Percentiles rank a stretch among this genome's conserved stretches.
These are phyloP conservation scores for Inga leiocalycina DNA, from an alignment of 306 rosid genomes.

Conservation along the genomic window DNA sequence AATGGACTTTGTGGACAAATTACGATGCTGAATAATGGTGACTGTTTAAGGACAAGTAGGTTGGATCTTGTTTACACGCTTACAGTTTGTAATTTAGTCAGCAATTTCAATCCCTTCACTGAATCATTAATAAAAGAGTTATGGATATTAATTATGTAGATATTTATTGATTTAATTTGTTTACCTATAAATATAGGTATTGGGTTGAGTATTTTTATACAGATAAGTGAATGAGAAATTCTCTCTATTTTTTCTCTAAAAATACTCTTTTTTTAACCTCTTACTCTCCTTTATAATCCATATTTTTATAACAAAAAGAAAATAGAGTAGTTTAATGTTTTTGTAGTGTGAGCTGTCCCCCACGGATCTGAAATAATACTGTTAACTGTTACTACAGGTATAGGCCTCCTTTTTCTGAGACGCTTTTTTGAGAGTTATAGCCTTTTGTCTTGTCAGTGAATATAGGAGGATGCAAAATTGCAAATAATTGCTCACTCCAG, in stretches of 20 bases:
- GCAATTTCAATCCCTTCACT: neutral
- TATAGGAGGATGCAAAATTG: neutral
- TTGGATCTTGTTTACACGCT: neutral
- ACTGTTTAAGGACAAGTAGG: neutral
- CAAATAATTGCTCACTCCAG: neutral
- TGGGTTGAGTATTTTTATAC: no score
- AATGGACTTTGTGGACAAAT: neutral
- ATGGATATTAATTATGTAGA: no score
- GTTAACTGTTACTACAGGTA: neutral
- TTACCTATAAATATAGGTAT: no score
- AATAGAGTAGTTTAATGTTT: neutral
- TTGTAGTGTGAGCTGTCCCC: neutral
- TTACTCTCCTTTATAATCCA: no score
- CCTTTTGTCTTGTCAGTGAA: neutral
- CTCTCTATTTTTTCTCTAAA: no score
- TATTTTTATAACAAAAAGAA: no score
- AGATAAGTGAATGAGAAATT: no score
- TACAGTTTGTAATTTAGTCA: neutral
- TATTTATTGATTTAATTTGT: no score
- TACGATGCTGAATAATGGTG: neutral
- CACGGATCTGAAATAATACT: neutral
- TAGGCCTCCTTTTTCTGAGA: neutral
- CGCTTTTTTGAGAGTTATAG: neutral
- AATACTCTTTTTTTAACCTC: no score
- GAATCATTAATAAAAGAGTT: neutral